A percentile compares a stretch with the other conserved stretches of the same genome.
These are phyloP conservation scores for Catenaria anguillulae DNA, from an alignment of 371 early-diverging fungal species.

Conservation along the genomic window DNA sequence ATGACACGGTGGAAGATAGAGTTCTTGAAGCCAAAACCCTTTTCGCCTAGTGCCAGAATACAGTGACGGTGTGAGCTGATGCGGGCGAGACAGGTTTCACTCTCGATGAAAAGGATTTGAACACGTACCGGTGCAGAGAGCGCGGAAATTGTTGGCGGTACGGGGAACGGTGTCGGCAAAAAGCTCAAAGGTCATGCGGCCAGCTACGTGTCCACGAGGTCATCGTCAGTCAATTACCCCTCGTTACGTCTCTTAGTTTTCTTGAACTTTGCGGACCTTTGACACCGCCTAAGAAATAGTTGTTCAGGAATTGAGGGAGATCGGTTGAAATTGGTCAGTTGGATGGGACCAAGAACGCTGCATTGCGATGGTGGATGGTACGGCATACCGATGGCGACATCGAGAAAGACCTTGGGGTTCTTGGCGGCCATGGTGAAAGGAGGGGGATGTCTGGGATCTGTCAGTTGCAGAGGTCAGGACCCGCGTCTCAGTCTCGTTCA, in stretches of 20 bases:
- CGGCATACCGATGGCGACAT: constrained; percentile 24
- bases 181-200: constrained; percentile 38
- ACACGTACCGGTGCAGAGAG: constrained; percentile 18
- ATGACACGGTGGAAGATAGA: not conserved
- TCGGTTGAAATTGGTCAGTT: too few species aligned
- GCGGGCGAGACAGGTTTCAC: not conserved
- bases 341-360: too few species aligned
- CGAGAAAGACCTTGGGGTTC: constrained; percentile 38
- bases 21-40: constrained; percentile 9
- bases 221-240: too few species aligned
- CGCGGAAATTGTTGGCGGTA: constrained; percentile 31
- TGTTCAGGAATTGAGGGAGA: too few species aligned
- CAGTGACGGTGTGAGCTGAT: not conserved
- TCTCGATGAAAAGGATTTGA: not conserved
- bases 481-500: too few species aligned
- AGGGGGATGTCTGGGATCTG: too few species aligned
- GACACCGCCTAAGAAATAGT: not conserved
- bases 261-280: not conserved
- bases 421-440: constrained; percentile 13
- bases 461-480: too few species aligned
- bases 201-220: constrained; percentile 15
- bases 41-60: too few species aligned
- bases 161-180: constrained; percentile 3
- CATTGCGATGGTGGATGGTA: too few species aligned
- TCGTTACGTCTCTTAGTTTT: too few species aligned